Evolutionary conservation across 2,329 filamentous ascomycete genomes (phyloP), one percentile per base, ranked within the genome.

Genomic region (Aspergillaceae sp.): DNA sequence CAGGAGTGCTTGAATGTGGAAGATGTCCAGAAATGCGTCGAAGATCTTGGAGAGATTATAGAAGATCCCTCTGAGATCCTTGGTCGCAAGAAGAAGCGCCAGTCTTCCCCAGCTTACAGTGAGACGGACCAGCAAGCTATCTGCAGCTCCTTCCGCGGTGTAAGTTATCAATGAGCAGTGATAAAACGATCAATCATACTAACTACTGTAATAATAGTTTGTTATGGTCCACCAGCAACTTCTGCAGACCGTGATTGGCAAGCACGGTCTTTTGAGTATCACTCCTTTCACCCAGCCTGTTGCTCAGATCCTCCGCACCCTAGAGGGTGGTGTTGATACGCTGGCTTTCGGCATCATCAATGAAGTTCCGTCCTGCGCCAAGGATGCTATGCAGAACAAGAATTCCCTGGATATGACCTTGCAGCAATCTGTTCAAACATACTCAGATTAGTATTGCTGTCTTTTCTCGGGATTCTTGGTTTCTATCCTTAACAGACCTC

Each of bases 251-350:
- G 29, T 48, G 35, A 48, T 44, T 35, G 46, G 46, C 34, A 48
- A 48, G 46, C 41, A 48, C 29, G 46, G 46, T n/a, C 4, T 48
- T 7, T 33, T 48, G 28, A 48, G 46, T 32, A 29, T 48, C 28
- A 48, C 46, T 4, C 46, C 41, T 11, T 48, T 48, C 37, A 44
- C 46, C 32, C 3, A 3, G 4, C 32, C 32, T 8, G 6, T 33
- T 10, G 32, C 32, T 33, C 7, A 7, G 7, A 4, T 33, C 10
- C 32, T 33, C 32, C 32, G 32, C 5, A 6, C 10, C 10, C 3
- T 33, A 8, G 32, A 33, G 10, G 5, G 6, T 3, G 32, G 3
- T 10, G 32, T 33, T 33, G 32, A 33, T 33, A 6, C 7, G 10
- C 32, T 33, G 3, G 32, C 32, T 10, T 33, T 33, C 10, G 32